phyloP scores from a whole-genome alignment of 2,329 filamentous ascomycete genomes.

The Gliomastix tumulicola region DNA sequence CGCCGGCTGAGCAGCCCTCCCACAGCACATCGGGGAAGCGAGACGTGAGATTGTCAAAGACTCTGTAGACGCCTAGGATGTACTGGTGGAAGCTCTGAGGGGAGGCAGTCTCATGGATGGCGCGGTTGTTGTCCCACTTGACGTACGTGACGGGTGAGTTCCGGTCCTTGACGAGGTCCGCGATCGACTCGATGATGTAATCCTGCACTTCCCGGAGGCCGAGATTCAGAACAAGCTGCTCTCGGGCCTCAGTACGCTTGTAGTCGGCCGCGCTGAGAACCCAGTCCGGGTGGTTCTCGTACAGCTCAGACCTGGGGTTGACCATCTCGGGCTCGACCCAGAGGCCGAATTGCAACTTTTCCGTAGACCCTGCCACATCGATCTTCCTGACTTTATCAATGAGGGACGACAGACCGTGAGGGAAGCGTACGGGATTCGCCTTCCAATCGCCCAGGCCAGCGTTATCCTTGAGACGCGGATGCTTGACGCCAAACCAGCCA shows the following conservation, averaged over 20 bases:
- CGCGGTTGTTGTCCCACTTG: conserved; percentile 64
- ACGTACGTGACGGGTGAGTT: conserved; percentile 52
- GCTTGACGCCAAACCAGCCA: conserved; percentile 56
- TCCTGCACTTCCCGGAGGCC: conserved; percentile 55
- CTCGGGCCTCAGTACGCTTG: conserved; percentile 45
- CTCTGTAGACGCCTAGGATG: conserved; percentile 56
- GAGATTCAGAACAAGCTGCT: conserved; percentile 56
- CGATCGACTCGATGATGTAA: conserved; percentile 50
- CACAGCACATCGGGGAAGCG: conserved; percentile 55
- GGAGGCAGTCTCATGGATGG: conserved; percentile 50
- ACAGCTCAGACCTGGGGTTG: conserved; percentile 54
- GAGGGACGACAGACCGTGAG: conserved; percentile 44
- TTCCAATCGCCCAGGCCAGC: conserved; percentile 58
- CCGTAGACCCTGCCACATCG: conserved; percentile 25
- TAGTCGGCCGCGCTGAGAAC: conserved; percentile 50
- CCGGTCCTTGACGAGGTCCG: conserved; percentile 42
- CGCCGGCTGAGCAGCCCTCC: conserved; percentile 61
- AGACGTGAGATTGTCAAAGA: conserved; percentile 52
- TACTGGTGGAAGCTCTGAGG: conserved; percentile 50
- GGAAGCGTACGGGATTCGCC: conserved; percentile 51
- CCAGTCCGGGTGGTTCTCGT: conserved; percentile 58
- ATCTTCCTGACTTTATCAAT: conserved; percentile 44
- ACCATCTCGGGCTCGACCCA: conserved; percentile 68
- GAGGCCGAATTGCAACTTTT: conserved; percentile 51
- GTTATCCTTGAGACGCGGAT: conserved; percentile 4